These are phyloP conservation scores for Chenopodium berlandieri DNA, from an alignment of 148 eudicot species.

Conservation along the genomic window DNA sequence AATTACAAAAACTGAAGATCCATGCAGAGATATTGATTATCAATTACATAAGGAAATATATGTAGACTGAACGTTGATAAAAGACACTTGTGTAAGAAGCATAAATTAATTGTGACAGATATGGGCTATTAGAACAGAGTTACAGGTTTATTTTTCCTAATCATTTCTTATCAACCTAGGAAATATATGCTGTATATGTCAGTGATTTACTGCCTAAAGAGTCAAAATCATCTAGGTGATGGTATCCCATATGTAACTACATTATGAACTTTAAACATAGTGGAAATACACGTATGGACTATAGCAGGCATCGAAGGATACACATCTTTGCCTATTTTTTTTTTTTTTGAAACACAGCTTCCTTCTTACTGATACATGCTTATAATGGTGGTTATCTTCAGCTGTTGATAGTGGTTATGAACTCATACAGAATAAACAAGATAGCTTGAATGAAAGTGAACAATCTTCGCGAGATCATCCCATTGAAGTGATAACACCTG, in stretches of 20 bases:
- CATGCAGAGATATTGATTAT: too few species aligned
- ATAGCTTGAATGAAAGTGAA: slow-evolving; percentile 38
- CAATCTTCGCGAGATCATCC: slow-evolving; percentile 43
- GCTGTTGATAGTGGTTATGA: slow-evolving; percentile 40
- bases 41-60: too few species aligned
- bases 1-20: too few species aligned
- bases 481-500: slow-evolving; percentile 73
- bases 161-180: neutral
- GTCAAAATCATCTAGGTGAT: neutral
- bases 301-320: neutral
- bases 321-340: neutral
- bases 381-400: slow-evolving; percentile 33
- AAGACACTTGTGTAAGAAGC: too few species aligned
- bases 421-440: slow-evolving; percentile 33
- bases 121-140: neutral
- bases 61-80: too few species aligned
- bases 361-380: slow-evolving; percentile 17
- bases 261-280: neutral
- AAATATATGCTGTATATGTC: neutral
- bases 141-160: neutral
- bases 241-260: neutral
- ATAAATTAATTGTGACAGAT: neutral
- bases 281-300: neutral
- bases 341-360: neutral
- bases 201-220: neutral